phyloP scores from a whole-genome alignment of 2,329 filamentous ascomycete genomes.

The Sclerotinia borealis region DNA sequence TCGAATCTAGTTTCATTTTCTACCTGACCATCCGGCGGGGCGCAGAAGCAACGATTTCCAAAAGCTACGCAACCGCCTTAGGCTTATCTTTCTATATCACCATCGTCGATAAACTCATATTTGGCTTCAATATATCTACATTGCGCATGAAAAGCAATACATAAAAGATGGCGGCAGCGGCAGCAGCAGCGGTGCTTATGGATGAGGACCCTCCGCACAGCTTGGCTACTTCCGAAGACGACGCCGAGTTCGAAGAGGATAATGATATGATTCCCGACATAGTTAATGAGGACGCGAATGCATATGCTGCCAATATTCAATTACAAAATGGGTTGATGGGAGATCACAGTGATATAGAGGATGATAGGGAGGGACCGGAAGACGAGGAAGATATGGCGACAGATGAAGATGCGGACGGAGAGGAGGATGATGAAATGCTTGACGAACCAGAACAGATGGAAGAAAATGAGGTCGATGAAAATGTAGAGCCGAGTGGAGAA shows the following conservation, averaged over 20 bases:
- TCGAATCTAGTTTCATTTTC: not conserved
- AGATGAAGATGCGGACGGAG: conserved; percentile 33
- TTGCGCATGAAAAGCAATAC: conserved; percentile 9
- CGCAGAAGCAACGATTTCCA: not conserved
- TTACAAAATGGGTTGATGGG: conserved; percentile 31
- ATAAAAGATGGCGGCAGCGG: conserved; percentile 13
- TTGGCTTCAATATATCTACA: not conserved
- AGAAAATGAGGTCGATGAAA: conserved; percentile 35
- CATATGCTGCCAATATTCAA: conserved; percentile 33
- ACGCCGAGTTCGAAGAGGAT: conserved; percentile 34
- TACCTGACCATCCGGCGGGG: not conserved
- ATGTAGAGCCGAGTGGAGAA: conserved; percentile 38
- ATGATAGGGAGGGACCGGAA: conserved; percentile 17
- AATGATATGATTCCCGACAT: conserved; percentile 26
- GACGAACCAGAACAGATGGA: conserved; percentile 32
- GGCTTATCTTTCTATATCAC: not conserved
- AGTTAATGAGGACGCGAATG: conserved; percentile 28
- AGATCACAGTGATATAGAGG: conserved; percentile 20
- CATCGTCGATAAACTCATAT: not conserved
- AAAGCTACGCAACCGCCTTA: not conserved
- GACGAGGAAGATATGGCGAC: conserved; percentile 30
- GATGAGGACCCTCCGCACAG: conserved; percentile 31
- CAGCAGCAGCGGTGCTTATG: conserved; percentile 20
- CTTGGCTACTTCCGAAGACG: conserved; percentile 33
- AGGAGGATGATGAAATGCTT: conserved; percentile 35